Evolutionary conservation across 805 yeast species (phyloP), one percentile per base, ranked within the genome.

Genomic region (Lachancea waltii): DNA sequence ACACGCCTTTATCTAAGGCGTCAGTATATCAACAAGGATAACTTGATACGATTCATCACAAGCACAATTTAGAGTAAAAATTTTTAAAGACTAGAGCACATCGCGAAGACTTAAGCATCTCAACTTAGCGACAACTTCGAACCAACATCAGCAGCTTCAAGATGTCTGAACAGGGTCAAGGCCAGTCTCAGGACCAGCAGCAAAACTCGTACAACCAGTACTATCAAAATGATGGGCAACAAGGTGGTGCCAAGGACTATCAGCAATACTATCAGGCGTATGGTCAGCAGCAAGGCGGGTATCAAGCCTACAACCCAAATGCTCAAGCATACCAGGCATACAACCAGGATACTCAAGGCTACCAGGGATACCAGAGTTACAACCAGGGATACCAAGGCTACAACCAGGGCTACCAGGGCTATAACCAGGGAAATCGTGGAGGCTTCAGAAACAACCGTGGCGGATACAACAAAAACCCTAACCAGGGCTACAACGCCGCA

Each of bases 141-240:
- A n/a, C n/a, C n/a, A n/a, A n/a, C n/a, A n/a, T n/a, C n/a, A 27
- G 9, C n/a, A 8, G n/a, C 16, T 29, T n/a, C 20, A 20, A 27
- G 10, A 38, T 38, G 42, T 38, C 42, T 27, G 37, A 29, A 17
- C 41, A 37, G 26, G 63, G 63, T 37, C 73, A 65, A 40, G 37
- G 35, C 27, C 40, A 37, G 14, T 33, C 36, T 21, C 42, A 35
- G 30, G 42, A 49, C 48, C 48, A 52, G 38, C 48, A 50, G 40
- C 51, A 51, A 51, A 54, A 42, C 31, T 36, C 37, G 33, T 49
- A 55, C 45, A 41, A 50, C 37, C 56, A 35, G 19, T 35, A 40
- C 34, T 28, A 40, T 40, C 72, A 64, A 41, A 36, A 40, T 27
- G 18, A 29, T 16, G 35, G 26, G 21, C 51, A 50, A 34, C 56